Percentiles rank a stretch among this genome's conserved stretches.
phyloP scores from a whole-genome alignment of 2,329 filamentous ascomycete species.

The Aspergillus awamori region DNA sequence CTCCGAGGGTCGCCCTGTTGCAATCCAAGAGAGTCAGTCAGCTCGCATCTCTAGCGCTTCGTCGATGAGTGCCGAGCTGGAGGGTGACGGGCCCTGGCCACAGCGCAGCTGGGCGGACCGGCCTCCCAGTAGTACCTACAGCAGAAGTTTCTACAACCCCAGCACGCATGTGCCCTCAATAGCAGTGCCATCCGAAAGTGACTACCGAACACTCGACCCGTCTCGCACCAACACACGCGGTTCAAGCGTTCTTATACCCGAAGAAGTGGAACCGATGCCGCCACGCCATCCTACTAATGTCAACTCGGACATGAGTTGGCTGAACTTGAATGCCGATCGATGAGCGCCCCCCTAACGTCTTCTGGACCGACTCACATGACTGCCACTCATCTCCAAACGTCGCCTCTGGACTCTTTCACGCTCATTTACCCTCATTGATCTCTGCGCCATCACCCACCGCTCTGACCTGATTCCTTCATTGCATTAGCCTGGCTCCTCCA shows the following conservation, averaged over 20 bases:
- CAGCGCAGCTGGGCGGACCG: conserved; percentile 37
- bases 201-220: conserved; percentile 21
- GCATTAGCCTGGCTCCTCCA: conserved; percentile 1
- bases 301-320: conserved; percentile 49
- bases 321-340: conserved; percentile 42
- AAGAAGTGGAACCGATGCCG: conserved; percentile 29
- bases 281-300: conserved; percentile 24
- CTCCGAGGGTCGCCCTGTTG: conserved; percentile 31
- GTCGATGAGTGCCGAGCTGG: conserved; percentile 43
- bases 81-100: conserved; percentile 33
- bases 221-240: conserved; percentile 28
- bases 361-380: background rate
- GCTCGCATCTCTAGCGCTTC: conserved; percentile 49
- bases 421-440: background rate
- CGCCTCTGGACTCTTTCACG: background rate
- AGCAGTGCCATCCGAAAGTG: conserved; percentile 16
- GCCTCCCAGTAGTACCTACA: conserved; percentile 47
- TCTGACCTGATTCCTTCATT: conserved; percentile 4
- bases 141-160: conserved; percentile 41
- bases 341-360: conserved; percentile 11
- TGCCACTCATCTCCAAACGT: background rate
- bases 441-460: background rate
- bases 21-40: conserved; percentile 44
- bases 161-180: conserved; percentile 26
- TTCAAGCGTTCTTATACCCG: conserved; percentile 40